phyloP scores from a whole-genome alignment of 306 rosid genomes.

The Begonia fuchsioides region DNA sequence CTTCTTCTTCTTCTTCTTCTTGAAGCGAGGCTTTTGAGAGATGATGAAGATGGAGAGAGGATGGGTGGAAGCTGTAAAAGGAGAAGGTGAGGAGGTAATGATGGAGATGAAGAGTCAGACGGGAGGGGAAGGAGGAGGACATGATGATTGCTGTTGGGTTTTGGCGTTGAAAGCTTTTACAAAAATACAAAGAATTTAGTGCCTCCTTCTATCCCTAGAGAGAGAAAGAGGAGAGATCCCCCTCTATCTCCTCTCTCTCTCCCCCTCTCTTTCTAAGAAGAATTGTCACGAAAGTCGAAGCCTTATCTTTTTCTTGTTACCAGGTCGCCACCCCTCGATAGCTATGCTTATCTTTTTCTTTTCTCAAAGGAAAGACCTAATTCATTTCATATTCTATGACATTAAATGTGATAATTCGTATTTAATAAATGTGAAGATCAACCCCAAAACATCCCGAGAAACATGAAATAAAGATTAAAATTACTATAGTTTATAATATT shows the following conservation, averaged over 20 bases:
- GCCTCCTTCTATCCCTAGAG: slow-evolving; percentile 18
- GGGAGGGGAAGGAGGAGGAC: slow-evolving; percentile 19
- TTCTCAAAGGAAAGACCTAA: too few relatives aligned
- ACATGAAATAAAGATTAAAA: too few relatives aligned
- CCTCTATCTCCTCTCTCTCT: slow-evolving; percentile 6
- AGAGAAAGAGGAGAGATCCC: slow-evolving; percentile 13
- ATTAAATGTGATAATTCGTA: too few relatives aligned
- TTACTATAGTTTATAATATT: too few relatives aligned
- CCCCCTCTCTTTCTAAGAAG: too few relatives aligned
- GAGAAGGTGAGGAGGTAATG: slow-evolving; percentile 53
- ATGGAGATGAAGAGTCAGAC: slow-evolving; percentile 34
- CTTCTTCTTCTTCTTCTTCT: neutral
- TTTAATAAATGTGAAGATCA: too few relatives aligned
- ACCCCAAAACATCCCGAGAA: too few relatives aligned
- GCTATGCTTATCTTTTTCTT: too few relatives aligned
- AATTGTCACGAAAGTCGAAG: slow-evolving; percentile 14
- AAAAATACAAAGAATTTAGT: slow-evolving; percentile 59
- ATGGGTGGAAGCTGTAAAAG: slow-evolving; percentile 21
- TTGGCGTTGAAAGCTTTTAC: slow-evolving; percentile 35
- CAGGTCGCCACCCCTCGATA: too few relatives aligned
- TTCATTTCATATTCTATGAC: too few relatives aligned
- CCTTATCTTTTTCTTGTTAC: too few relatives aligned
- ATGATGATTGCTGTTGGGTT: slow-evolving; percentile 69
- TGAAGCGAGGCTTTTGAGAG: slow-evolving; percentile 10
- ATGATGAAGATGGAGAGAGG: slow-evolving; percentile 18